phyloP scores from a whole-genome alignment of 495 filamentous ascomycete species.

The Penicillium parvum region DNA sequence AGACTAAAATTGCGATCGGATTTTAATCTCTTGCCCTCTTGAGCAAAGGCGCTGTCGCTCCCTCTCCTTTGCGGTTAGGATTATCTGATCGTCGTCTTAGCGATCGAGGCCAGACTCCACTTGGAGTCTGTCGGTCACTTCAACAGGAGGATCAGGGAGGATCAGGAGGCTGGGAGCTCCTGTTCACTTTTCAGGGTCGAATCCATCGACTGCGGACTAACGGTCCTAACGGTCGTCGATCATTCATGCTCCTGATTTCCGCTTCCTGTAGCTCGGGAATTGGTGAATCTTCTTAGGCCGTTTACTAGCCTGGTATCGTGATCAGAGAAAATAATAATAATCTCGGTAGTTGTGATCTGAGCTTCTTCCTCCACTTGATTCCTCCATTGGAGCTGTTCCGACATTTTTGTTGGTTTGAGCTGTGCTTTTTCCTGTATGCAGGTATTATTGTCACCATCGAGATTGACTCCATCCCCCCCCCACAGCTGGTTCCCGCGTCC shows the following conservation, averaged over 20 bases:
- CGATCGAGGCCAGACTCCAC: conserved; percentile 18
- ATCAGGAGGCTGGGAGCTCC: neutral
- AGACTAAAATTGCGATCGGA: conserved; percentile 32
- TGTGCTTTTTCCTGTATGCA: too few species aligned
- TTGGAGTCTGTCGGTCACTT: neutral
- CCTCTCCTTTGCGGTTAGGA: conserved; percentile 23
- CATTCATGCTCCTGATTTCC: conserved; percentile 7
- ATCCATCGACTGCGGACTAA: conserved; percentile 15
- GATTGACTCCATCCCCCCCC: neutral
- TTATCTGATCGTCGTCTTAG: conserved; percentile 34
- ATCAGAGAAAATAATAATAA: conserved; percentile 4
- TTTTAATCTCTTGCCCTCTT: conserved; percentile 32
- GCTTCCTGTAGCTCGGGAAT: neutral
- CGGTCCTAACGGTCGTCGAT: conserved; percentile 29
- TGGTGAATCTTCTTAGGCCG: neutral
- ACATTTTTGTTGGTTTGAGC: too few species aligned
- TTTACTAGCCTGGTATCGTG: conserved; percentile 1
- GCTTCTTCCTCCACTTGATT: too few species aligned
- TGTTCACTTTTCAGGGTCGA: conserved; percentile 9
- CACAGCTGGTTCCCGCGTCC: neutral
- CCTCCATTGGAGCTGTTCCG: too few species aligned
- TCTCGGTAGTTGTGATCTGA: conserved; percentile 13
- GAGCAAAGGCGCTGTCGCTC: conserved; percentile 26
- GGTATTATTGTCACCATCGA: too few species aligned
- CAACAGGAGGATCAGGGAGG: neutral